Conservation (phyloP, 345 rosid species). For the Abelmoschus esculentus region DNA sequence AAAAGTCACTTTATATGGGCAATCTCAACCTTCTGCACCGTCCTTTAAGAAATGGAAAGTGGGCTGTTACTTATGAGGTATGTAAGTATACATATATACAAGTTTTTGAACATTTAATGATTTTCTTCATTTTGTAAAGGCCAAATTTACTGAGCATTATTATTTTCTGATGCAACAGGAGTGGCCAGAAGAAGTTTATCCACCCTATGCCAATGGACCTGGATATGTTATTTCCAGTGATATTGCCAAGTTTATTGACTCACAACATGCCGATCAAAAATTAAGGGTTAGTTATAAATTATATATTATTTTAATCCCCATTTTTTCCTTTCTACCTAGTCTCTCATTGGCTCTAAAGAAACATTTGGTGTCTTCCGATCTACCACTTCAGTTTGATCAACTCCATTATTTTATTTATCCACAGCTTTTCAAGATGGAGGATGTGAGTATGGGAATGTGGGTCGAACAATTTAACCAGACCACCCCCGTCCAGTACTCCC, state of each 20-base stretch:
- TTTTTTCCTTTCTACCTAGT: too few relatives aligned
- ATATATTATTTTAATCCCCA: too few relatives aligned
- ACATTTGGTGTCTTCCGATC: background rate
- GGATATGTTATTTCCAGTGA: slow-evolving; percentile 75
- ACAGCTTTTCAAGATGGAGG: slow-evolving; percentile 97
- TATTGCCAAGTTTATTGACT: slow-evolving; percentile 52
- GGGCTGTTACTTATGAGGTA: slow-evolving; percentile 98
- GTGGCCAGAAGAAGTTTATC: slow-evolving; percentile 88
- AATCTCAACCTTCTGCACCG: slow-evolving; percentile 93
- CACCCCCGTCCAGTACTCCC: slow-evolving; percentile 65
- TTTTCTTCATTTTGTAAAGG: background rate
- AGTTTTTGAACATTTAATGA: slow-evolving; percentile 1
- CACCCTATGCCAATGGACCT: slow-evolving; percentile 95
- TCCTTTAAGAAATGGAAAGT: slow-evolving; percentile 83
- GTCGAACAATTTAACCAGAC: slow-evolving; percentile 72
- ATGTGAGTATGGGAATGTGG: slow-evolving; percentile 99
- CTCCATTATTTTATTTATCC: slow-evolving; percentile 7
- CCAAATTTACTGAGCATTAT: background rate
- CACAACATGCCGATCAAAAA: slow-evolving; percentile 50
- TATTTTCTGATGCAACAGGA: slow-evolving; percentile 52
- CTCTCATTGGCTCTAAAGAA: background rate
- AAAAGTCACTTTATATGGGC: slow-evolving; percentile 88
- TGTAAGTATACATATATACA: background rate
- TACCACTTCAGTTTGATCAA: background rate
- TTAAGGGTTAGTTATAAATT: slow-evolving; percentile 50